phyloP scores from a whole-genome alignment of 352 stramenopile species.

The Pythium phragmiticola region DNA sequence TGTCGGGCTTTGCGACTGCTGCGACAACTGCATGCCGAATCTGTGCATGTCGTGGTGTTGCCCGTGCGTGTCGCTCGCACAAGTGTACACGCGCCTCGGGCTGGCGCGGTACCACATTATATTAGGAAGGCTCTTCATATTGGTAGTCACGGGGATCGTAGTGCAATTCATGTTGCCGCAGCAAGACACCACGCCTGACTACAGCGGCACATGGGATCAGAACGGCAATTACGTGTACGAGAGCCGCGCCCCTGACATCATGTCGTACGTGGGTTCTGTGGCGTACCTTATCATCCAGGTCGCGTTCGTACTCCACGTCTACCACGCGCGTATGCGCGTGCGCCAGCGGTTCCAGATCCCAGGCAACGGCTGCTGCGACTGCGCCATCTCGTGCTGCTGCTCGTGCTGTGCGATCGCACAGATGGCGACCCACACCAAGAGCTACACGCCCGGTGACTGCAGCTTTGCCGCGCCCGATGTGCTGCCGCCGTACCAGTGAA shows the following conservation, averaged over 20 bases:
- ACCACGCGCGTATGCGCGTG: conserved; percentile 9
- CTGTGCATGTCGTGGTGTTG: conserved; percentile 33
- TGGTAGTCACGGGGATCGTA: conserved; percentile 9
- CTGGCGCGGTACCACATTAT: conserved; percentile 11
- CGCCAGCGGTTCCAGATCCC: conserved; percentile 28
- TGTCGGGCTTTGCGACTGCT: conserved; percentile 30
- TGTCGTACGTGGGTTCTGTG: not conserved
- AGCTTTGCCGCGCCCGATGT: conserved; percentile 18
- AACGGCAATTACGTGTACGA: conserved; percentile 12
- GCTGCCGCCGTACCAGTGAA: conserved; percentile 29
- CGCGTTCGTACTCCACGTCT: conserved; percentile 3
- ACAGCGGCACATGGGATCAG: not conserved
- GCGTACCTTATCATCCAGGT: not conserved
- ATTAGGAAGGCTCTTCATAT: not conserved
- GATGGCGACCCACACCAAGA: conserved; percentile 35
- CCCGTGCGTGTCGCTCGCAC: conserved; percentile 31
- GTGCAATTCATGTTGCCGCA: not conserved
- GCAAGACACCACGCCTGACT: not conserved
- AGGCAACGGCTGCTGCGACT: conserved; percentile 21
- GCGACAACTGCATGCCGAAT: conserved; percentile 30
- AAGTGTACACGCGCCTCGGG: conserved; percentile 28
- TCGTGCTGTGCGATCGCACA: conserved; percentile 32
- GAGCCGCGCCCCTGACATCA: not conserved
- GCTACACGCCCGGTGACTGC: conserved; percentile 28
- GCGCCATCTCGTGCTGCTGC: conserved; percentile 23